phyloP scores from a whole-genome alignment of 148 eudicot species.

The Nyssa sinensis region DNA sequence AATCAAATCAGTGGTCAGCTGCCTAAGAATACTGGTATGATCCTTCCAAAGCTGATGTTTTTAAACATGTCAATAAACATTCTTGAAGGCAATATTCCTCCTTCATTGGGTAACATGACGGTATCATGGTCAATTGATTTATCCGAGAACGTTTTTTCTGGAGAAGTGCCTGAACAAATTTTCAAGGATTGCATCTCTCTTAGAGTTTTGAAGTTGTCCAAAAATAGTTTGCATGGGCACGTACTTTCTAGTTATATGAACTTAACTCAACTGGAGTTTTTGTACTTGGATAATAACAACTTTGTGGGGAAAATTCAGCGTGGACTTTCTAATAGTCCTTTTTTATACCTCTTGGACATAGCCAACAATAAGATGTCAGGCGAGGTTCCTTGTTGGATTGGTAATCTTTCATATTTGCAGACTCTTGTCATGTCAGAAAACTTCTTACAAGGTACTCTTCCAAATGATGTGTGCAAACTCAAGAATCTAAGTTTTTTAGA shows the following conservation, averaged over 20 bases:
- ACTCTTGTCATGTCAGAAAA: not conserved
- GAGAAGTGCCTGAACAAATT: constrained; percentile 3
- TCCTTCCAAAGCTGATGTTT: not conserved
- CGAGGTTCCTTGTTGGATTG: constrained; percentile 1
- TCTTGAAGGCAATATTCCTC: constrained; percentile 6
- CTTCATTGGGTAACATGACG: not conserved
- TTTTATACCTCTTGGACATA: not conserved
- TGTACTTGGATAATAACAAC: constrained; percentile 9
- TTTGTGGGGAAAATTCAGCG: not conserved
- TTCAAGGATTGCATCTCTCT: not conserved
- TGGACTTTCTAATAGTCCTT: not conserved
- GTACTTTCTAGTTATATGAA: not conserved
- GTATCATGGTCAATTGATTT: not conserved
- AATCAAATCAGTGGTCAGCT: not conserved
- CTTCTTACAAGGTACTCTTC: not conserved
- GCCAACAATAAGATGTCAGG: constrained; percentile 12
- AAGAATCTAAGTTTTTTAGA: not conserved
- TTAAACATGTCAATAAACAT: constrained; percentile 5
- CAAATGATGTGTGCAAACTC: not conserved
- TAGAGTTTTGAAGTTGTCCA: not conserved
- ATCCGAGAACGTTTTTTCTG: constrained; percentile 2
- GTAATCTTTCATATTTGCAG: not conserved
- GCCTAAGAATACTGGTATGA: not conserved
- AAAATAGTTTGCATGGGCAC: not conserved
- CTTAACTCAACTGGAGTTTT: not conserved